Percentiles rank a stretch among this genome's conserved stretches.
Evolutionary conservation across 257 asterid genomes (phyloP).

Genomic region (Ligustrum vulgare): DNA sequence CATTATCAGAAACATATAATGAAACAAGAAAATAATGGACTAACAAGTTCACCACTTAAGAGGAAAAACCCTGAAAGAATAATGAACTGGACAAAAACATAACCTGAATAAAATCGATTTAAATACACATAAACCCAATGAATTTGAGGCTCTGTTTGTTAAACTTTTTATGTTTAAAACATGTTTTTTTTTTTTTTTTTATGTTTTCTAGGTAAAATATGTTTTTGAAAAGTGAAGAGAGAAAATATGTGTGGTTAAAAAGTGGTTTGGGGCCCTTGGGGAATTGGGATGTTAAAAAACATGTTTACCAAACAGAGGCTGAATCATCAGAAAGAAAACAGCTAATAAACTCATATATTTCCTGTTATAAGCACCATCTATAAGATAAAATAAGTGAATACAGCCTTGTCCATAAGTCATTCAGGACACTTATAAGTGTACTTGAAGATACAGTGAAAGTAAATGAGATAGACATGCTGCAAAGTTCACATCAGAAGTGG

Average conservation of each 20-base stretch:
- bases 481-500: neutral
- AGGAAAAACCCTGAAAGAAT: conserved; percentile 9
- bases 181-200: too few species aligned
- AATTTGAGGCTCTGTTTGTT: too few species aligned
- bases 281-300: too few species aligned
- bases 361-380: too few species aligned
- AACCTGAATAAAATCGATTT: neutral
- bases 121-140: neutral
- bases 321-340: neutral
- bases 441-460: neutral
- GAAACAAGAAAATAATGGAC: neutral
- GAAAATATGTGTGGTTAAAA: too few species aligned
- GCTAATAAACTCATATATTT: neutral
- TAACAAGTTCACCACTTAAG: neutral
- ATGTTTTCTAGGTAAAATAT: too few species aligned
- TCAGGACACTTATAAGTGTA: neutral
- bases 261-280: too few species aligned
- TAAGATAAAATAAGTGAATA: too few species aligned
- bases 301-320: too few species aligned
- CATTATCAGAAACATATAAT: neutral
- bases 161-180: too few species aligned
- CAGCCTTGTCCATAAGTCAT: too few species aligned
- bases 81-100: neutral
- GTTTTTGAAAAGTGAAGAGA: too few species aligned
- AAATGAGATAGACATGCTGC: neutral